A percentile compares a stretch with the other conserved stretches of the same genome.
These are phyloP conservation scores for Dactylonectria macrodidyma DNA, from an alignment of 2,329 filamentous ascomycete species.

Conservation along the genomic window DNA sequence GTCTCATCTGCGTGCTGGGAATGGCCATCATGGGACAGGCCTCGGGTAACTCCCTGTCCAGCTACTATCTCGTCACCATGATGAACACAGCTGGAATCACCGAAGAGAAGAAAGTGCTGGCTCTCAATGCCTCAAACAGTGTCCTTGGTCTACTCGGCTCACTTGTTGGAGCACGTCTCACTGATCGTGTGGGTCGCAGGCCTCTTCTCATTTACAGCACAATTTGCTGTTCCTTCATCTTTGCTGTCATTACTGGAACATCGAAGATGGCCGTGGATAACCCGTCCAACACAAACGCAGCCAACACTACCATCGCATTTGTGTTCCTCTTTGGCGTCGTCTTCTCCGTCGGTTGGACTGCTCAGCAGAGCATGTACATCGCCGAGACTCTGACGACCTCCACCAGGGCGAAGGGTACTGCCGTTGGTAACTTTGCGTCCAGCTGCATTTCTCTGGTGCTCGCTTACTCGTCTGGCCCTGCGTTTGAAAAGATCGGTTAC, in stretches of 20 bases:
- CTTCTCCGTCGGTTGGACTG: constrained; percentile 67
- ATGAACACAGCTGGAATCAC: constrained; percentile 44
- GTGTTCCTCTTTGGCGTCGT: constrained; percentile 67
- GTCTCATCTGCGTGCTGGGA: constrained; percentile 66
- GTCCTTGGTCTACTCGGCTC: constrained; percentile 58
- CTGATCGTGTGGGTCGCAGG: constrained; percentile 63
- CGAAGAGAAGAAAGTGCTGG: constrained; percentile 60
- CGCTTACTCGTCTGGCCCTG: constrained; percentile 60
- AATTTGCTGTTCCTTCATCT: constrained; percentile 56
- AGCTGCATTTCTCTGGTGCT: constrained; percentile 57
- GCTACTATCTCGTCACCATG: constrained; percentile 70
- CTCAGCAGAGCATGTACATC: constrained; percentile 57
- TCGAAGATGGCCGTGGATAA: constrained; percentile 26
- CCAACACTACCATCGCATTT: constrained; percentile 40
- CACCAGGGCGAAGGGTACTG: constrained; percentile 55
- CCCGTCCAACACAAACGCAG: constrained; percentile 49
- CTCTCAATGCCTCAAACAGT: constrained; percentile 65
- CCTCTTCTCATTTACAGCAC: constrained; percentile 64
- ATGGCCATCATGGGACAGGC: constrained; percentile 70
- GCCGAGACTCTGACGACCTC: constrained; percentile 52
- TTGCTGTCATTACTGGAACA: constrained; percentile 58
- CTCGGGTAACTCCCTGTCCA: constrained; percentile 64
- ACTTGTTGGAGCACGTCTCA: constrained; percentile 61
- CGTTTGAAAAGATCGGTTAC: constrained; percentile 59
- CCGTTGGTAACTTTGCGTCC: constrained; percentile 58